Base-by-base conservation (phyloP, 352 stramenopile genomes). In the Blastocystis sp. region DNA sequence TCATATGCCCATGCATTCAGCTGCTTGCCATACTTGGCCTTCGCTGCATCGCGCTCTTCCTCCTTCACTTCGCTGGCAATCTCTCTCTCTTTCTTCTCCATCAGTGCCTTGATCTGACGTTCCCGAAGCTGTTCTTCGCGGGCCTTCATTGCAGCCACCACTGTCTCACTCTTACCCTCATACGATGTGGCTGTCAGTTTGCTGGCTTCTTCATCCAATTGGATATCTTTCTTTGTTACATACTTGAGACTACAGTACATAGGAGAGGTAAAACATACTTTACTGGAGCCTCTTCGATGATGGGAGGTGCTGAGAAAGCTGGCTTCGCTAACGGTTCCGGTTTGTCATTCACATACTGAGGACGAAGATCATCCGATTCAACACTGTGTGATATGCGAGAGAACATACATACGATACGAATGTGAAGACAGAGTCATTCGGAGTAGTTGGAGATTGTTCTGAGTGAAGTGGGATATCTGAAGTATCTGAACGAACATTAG, bases 101-200 rank as follows among this genome's bases (percentile, higher is more conserved):
- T 46, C 61, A 86, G 0, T 46, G 75, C 75, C n/a, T 69, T 61
- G 35, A 86, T 77, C 75, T 86, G 75, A 14, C 56, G 56, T 27
- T 86, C 75, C 11, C 49, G 35, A 27, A 86, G 54, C 32, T 86
- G 27, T 49, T 42, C n/a, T 51, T 86, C 75, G 0, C 75, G 57
- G 12, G n/a, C 75, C 42, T 86, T 86, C 75, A 86, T 86, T 27
- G 75, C 75, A 7, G 49, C 54, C 14, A 86, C 75, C 42, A 86
- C 75, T 14, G 14, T 58, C 3, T 27, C 21, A 42, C 75, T 86
- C 61, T 86, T 86, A 6, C 75, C 75, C 24, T 86, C 75, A 32
- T 86, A 86, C 1, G 57, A 75, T 0, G 75, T 86, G 0, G n/a
- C 75, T 16, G 75, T 86, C 12, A 86, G 24, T 24, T 86, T 86